Evolutionary conservation across 139 green algal species (phyloP), one percentile per base, ranked within the genome.

Genomic region (Marvania coccoides): DNA sequence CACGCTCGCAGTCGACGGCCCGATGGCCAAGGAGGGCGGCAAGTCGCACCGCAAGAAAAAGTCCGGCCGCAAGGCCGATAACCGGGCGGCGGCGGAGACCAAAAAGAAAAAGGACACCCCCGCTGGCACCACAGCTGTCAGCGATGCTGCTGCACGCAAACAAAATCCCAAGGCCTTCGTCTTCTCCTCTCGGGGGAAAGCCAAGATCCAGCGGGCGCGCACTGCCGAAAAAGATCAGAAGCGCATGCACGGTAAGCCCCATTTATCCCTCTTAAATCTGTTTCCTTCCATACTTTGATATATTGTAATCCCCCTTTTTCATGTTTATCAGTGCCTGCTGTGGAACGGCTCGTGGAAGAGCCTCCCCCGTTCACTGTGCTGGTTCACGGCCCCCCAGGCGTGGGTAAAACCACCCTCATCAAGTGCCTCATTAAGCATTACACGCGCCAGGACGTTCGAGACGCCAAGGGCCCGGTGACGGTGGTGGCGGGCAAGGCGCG

Each of bases 341-440:
- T 86, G 38, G 89, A 95, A 38, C 74, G 61, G 51, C 73, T 46
- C 0, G 42, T 48, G 0, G 79, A 89, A 28, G 94, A 97, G 75
- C 83, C 91, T n/a, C 88, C 94, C 9, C 90, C 94, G 3, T 88
- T 95, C 45, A 80, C 95, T 15, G 88, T 99, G 46, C 77, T 97
- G 9, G 93, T 99, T 15, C 94, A 99, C 26, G 94, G 93, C 0
- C 93, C 93, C 1, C 91, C 88, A 1, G 80, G 85, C 23, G 66
- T 73, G 12, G 94, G 94, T 47, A 99, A 99, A 72, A 91, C 80
- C 28, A 95, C 86, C 0, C 74, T 99, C 29, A 97, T 99, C 73
- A 77, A 81, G 28, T 87, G 81, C 48, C 80, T 99, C 30, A 82
- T 98, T 33, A 96, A 96, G 84, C 94, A 98, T 81, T 99, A 92